These are phyloP conservation scores for Polyporus arcularius DNA, from an alignment of 768 basidiomycete species.

Conservation along the genomic window DNA sequence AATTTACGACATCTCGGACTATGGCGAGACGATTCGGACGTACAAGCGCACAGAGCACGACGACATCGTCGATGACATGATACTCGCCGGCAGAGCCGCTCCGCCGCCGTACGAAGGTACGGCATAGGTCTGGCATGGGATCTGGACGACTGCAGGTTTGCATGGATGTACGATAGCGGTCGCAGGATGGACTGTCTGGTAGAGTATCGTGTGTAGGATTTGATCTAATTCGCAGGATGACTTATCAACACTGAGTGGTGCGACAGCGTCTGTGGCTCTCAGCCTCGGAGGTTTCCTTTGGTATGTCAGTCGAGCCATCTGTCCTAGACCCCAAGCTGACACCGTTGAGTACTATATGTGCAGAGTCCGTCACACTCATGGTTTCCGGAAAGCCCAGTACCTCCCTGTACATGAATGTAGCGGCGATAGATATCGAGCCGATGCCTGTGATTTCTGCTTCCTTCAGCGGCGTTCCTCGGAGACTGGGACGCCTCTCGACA, in stretches of 20 bases:
- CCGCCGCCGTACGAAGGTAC: slow-evolving; percentile 24
- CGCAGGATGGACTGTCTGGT: background rate
- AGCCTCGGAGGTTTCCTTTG: background rate
- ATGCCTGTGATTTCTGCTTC: too few species aligned
- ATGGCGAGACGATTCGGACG: slow-evolving; percentile 89
- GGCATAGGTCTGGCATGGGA: background rate
- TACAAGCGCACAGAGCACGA: slow-evolving; percentile 81
- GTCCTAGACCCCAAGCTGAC: background rate
- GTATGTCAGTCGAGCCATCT: background rate
- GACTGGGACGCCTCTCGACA: too few species aligned
- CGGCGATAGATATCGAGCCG: too few species aligned
- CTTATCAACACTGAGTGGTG: background rate
- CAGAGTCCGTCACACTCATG: background rate
- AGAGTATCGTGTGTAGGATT: background rate
- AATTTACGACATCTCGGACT: slow-evolving; percentile 84
- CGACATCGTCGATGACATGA: slow-evolving; percentile 63
- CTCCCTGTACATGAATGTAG: too few species aligned
- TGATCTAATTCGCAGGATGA: background rate
- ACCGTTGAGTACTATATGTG: background rate
- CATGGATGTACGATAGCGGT: background rate
- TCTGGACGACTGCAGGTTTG: background rate
- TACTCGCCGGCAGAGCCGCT: slow-evolving; percentile 54
- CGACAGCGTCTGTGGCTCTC: background rate
- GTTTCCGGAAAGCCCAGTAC: too few species aligned
- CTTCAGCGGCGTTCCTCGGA: too few species aligned